phyloP scores from a whole-genome alignment of 306 rosid species.

The Citrullus mucosospermus region DNA sequence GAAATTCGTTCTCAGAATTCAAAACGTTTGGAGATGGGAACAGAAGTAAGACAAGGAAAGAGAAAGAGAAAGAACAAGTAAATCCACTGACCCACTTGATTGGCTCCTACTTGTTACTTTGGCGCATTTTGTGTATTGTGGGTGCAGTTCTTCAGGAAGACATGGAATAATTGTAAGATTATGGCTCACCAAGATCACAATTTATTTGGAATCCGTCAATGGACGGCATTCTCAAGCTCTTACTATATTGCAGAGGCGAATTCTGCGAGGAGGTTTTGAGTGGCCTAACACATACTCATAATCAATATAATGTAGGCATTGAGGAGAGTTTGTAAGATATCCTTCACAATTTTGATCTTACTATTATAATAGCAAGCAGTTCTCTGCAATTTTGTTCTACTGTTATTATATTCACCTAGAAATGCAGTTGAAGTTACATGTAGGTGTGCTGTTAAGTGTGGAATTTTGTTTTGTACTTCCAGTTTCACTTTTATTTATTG shows the following conservation, averaged over 20 bases:
- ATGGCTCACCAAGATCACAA: neutral
- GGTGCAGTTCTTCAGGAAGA: neutral
- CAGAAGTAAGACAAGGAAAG: slow-evolving; percentile 38
- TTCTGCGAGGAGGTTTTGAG: neutral
- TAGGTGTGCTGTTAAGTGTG: neutral
- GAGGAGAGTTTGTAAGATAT: neutral
- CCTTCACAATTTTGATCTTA: neutral
- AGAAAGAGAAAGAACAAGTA: slow-evolving; percentile 41
- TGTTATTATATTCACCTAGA: neutral
- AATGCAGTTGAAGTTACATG: neutral
- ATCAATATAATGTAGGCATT: neutral
- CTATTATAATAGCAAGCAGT: neutral
- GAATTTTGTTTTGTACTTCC: neutral
- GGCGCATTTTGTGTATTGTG: neutral
- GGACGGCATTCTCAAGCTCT: neutral
- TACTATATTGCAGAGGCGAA: neutral
- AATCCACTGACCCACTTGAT: slow-evolving; percentile 5
- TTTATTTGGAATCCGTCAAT: neutral
- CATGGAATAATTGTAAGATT: neutral
- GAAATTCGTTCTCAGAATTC: slow-evolving; percentile 70
- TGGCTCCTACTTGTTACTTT: neutral
- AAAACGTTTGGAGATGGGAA: slow-evolving; percentile 45
- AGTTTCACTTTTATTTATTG: neutral
- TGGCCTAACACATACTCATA: neutral
- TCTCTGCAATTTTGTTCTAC: neutral